phyloP scores from a whole-genome alignment of 2,329 filamentous ascomycete genomes.

The Diaporthe citri region DNA sequence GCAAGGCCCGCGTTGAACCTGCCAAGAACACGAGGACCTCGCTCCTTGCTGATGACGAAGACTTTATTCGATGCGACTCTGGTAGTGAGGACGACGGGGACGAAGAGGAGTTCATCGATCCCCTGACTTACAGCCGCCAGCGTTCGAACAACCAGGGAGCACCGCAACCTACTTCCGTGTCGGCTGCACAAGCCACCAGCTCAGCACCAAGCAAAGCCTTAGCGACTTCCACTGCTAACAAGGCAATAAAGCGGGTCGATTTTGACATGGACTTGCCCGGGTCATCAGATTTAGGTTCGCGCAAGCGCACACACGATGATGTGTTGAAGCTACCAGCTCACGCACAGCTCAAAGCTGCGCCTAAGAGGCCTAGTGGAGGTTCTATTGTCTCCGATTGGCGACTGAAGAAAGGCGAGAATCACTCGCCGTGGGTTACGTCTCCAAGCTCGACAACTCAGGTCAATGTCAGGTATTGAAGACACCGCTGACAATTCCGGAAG shows the following conservation, averaged over 20 bases:
- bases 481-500: constrained; percentile 32
- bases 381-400: constrained; percentile 66
- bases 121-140: constrained; percentile 36
- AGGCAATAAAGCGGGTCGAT: constrained; percentile 2
- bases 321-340: constrained; percentile 71
- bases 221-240: background rate
- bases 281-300: constrained; percentile 66
- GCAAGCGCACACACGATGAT: constrained; percentile 82
- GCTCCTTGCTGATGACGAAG: constrained; percentile 68
- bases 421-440: constrained; percentile 72
- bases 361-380: constrained; percentile 63
- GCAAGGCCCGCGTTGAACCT: constrained; percentile 82
- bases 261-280: constrained; percentile 43
- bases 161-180: background rate
- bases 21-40: constrained; percentile 53
- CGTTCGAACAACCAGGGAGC: constrained; percentile 20
- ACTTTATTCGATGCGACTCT: constrained; percentile 91
- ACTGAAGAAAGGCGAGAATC: constrained; percentile 54
- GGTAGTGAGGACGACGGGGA: constrained; percentile 62
- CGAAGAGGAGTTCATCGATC: constrained; percentile 40
- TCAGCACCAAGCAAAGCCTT: constrained; percentile 6
- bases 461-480: constrained; percentile 36
- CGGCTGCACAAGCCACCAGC: background rate
- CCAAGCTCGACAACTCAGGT: constrained; percentile 66
- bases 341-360: constrained; percentile 63